Evolutionary conservation across 345 rosid species (phyloP).

Genomic region (Eucalyptus cladocalyx): DNA sequence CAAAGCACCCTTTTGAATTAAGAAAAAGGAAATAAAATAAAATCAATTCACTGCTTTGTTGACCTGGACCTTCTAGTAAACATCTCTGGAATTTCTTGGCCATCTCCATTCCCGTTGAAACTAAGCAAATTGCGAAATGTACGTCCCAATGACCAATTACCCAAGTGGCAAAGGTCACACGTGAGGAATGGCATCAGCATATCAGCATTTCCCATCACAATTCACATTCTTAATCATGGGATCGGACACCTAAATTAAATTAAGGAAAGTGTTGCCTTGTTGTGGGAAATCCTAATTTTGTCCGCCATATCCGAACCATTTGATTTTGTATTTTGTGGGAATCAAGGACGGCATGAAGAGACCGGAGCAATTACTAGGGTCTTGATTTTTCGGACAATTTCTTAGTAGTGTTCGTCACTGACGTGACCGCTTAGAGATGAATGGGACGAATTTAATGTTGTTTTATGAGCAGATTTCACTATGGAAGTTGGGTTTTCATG

Average conservation of each 20-base stretch:
- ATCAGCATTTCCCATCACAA: background rate
- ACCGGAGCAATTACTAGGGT: conserved; percentile 14
- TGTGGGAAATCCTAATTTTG: conserved; percentile 42
- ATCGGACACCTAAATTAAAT: background rate
- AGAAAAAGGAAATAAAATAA: background rate
- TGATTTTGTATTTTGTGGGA: conserved; percentile 9
- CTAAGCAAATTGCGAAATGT: background rate
- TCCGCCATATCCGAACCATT: conserved; percentile 30
- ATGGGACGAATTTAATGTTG: background rate
- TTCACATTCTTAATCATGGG: background rate
- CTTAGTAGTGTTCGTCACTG: background rate
- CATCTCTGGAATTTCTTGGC: background rate
- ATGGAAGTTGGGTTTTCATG: background rate
- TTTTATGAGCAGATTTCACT: background rate
- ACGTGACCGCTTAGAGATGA: background rate
- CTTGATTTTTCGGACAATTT: background rate
- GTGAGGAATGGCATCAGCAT: background rate
- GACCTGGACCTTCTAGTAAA: background rate
- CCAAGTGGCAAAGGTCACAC: background rate
- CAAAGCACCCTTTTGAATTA: background rate
- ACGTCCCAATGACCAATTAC: background rate
- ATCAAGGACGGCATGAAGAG: conserved; percentile 25
- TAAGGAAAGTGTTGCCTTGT: background rate
- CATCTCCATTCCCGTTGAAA: background rate
- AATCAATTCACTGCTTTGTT: background rate